A percentile compares a stretch with the other conserved stretches of the same genome.
Conservation (phyloP, 169 alveolate species). For the Plasmodium vivax region DNA sequence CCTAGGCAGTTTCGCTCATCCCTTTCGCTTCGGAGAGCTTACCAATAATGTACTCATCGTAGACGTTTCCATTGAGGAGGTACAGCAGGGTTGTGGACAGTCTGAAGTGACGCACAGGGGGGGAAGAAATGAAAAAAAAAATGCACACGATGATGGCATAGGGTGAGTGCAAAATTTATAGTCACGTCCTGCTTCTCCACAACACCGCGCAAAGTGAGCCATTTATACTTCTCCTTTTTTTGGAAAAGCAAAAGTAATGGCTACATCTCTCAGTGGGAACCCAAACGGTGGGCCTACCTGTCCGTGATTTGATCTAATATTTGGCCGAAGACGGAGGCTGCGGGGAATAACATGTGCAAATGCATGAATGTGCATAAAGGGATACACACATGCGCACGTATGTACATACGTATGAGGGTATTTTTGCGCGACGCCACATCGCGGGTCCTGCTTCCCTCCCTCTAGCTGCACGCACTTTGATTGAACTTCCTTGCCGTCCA, state of each 20-base stretch:
- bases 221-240: background rate
- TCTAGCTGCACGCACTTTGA: constrained; percentile 36
- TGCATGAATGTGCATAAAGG: background rate
- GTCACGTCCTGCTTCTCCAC: background rate
- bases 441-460: background rate
- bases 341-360: background rate
- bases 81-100: constrained; percentile 64
- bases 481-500: constrained; percentile 73
- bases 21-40: background rate
- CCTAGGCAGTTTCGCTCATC: background rate
- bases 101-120: constrained; percentile 5
- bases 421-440: background rate
- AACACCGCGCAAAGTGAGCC: background rate
- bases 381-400: constrained; percentile 4
- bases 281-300: constrained; percentile 48
- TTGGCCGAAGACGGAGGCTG: constrained; percentile 72
- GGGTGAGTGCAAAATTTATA: background rate
- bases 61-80: constrained; percentile 56
- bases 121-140: background rate
- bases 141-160: background rate
- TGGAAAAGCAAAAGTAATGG: background rate
- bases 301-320: constrained; percentile 74
- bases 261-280: background rate
- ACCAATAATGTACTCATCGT: constrained; percentile 54
- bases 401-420: background rate